Percentiles rank a stretch among this genome's conserved stretches.
These are phyloP conservation scores for Talaromyces rugulosus DNA, from an alignment of 2,329 filamentous ascomycete genomes.

Conservation along the genomic window DNA sequence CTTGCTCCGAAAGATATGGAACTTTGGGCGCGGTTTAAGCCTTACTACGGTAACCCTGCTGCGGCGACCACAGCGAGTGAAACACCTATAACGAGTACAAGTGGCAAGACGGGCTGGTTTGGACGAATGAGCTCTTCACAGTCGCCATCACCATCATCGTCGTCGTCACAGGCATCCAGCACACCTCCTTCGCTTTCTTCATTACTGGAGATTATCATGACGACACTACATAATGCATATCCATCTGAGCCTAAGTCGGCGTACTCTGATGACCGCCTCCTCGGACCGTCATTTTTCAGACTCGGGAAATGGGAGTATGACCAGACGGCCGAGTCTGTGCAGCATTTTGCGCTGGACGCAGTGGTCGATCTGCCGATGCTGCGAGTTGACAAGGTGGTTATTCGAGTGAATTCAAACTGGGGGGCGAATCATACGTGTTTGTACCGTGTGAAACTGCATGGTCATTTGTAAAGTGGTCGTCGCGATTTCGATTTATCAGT, in stretches of 20 bases:
- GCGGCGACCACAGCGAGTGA: not conserved
- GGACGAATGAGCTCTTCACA: slow-evolving; percentile 3
- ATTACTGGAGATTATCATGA: slow-evolving; percentile 29
- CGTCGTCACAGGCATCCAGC: not conserved
- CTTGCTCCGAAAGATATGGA: slow-evolving; percentile 65
- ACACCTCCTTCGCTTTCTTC: slow-evolving; percentile 13
- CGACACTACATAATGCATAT: slow-evolving; percentile 26
- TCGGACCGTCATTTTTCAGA: slow-evolving; percentile 37
- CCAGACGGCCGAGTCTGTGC: slow-evolving; percentile 30
- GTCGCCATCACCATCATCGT: slow-evolving; percentile 2
- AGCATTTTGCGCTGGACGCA: slow-evolving; percentile 36
- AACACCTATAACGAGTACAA: not conserved
- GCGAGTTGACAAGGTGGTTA: slow-evolving; percentile 35
- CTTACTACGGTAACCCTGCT: not conserved
- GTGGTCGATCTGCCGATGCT: slow-evolving; percentile 32
- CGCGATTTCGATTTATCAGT: not conserved
- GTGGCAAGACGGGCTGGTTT: slow-evolving; percentile 5
- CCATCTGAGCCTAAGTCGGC: slow-evolving; percentile 25
- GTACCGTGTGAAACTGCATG: slow-evolving; percentile 44
- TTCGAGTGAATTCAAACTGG: slow-evolving; percentile 43
- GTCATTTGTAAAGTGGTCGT: slow-evolving; percentile 18
- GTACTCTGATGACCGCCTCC: slow-evolving; percentile 32
- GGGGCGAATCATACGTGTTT: slow-evolving; percentile 42
- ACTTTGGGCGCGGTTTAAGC: slow-evolving; percentile 59
- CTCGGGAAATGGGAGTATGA: slow-evolving; percentile 39